Evolutionary conservation across 202 grass and related monocot genomes (phyloP), one percentile per base, ranked within the genome.

Genomic region (Panicum hallii): DNA sequence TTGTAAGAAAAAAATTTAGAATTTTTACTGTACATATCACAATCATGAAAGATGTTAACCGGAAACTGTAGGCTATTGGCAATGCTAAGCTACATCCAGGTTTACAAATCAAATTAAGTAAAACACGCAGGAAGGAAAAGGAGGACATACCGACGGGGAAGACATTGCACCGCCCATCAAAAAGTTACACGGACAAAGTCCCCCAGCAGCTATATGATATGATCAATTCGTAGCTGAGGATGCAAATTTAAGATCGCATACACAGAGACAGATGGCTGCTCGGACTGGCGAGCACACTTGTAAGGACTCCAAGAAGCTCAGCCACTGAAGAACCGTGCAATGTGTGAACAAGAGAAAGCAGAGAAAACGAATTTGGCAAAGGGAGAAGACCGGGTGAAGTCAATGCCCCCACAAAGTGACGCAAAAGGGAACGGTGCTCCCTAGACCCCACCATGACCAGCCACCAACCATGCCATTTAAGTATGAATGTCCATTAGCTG

Each of bases 381-480:
- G 75, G 42, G 57, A 28, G 38, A 10, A 78, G 75, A 77, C 55
- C 7, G 0, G 9, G 56, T 19, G 74, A 19, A 78, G 75, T 78
- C 75, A 64, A 78, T 34, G 7, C 0, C 54, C 54, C 26, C 1
- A 12, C 9, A 40, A 15, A 48, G 8, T 28, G 41, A 48, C 22
- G 0, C 11, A 70, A 13, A 45, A 14, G 22, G 19, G 5, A 48
- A 48, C 5, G 12, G 22, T 70, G 6, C n/a, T 48, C 12, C 11
- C 23, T 48, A 15, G 22, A 17, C 45, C 69, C 22, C 45, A 52
- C 70, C 34, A 9, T 5, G 5, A 75, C 34, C n/a, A 7, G 50
- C 50, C 72, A 75, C 28, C 72, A 75, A 75, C 71, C 71, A 38
- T 74, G 70, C 30, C 70, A 36, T 52, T 4, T 52, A 9, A 9